Base-by-base conservation (phyloP, 1,284 basidiomycete species). In the Apiotrichum domesticum region DNA sequence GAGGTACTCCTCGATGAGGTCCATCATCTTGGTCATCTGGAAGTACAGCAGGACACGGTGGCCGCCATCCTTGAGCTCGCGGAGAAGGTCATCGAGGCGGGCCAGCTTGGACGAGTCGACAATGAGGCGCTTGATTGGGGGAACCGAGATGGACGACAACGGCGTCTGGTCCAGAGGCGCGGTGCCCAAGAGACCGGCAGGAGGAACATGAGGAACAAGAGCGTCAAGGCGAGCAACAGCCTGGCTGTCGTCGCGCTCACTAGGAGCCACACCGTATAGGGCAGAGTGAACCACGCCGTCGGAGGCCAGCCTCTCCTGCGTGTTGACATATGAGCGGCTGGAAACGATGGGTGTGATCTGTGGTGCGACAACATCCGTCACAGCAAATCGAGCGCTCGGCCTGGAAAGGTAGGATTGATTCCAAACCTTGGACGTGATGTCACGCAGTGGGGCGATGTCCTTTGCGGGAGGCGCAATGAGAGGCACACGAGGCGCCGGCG, bases 11-110 rank as follows among this genome's bases (percentile, higher is more conserved):
- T 98, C 96, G 85, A 98, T 95, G 58, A 99, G 80, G 73, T 98
- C 95, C 85, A 98, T 98, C 96, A 98, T 98, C 63, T 87, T 85
- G 32, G 96, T 98, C 96, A 99, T 98, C 78, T 99, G 96, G 86
- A 98, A 98, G 80, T 98, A 99, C 52, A 99, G 83, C 65, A 99
- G 79, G 29, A 97, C 93, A 49, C 94, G 86, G 77, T 99, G 96
- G 55, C 94, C 94, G 9, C 87, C 88, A 37, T 85, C 82, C 79
- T 98, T 98, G 61, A 99, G 84, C 70, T 97, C 90, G 61, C 92
- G 88, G 9, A 99, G 80, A 35, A 99, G 80, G 29, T 81, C 73
- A 74, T 99, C 96, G 49, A 99, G 81, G 48, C 90, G 85, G 41
- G 93, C 91, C 42, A 99, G 84, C 78, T 99, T 99, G 56, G 88